Evolutionary conservation across 1,284 basidiomycete species (phyloP).

Genomic region (Apiotrichum montevideense): DNA sequence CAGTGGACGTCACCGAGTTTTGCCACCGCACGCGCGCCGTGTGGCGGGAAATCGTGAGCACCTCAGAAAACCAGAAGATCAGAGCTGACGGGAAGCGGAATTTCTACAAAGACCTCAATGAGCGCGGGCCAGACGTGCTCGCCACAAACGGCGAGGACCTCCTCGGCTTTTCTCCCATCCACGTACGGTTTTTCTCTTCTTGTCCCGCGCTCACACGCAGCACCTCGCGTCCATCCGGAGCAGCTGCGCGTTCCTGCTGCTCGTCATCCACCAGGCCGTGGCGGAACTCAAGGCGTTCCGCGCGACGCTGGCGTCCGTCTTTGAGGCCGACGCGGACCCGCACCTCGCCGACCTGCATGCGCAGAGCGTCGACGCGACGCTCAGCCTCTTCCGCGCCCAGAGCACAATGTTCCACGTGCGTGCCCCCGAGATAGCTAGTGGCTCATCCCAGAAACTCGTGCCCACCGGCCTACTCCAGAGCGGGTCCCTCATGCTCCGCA

Average conservation of each 20-base stretch:
- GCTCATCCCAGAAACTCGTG: conserved; percentile 13
- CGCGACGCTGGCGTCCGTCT: conserved; percentile 21
- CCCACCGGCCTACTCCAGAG: conserved; percentile 32
- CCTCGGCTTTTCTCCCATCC: conserved; percentile 33
- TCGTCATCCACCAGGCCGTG: conserved; percentile 27
- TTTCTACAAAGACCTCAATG: conserved; percentile 15
- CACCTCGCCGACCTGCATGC: conserved; percentile 21
- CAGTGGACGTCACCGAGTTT: conserved; percentile 22
- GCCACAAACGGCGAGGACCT: conserved; percentile 11
- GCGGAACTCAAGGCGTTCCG: conserved; percentile 28
- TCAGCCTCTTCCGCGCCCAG: conserved; percentile 17
- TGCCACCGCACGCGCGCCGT: conserved; percentile 14
- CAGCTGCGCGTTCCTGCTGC: conserved; percentile 23
- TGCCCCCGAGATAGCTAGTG: not conserved
- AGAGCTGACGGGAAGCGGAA: conserved; percentile 4
- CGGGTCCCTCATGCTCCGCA: conserved; percentile 21
- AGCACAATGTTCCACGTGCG: not conserved
- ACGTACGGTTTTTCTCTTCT: conserved; percentile 18
- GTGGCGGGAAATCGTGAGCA: conserved; percentile 27
- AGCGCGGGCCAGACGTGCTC: conserved; percentile 10
- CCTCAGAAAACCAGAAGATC: not conserved
- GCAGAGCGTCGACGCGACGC: conserved; percentile 29
- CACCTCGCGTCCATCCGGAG: conserved; percentile 21
- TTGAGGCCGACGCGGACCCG: not conserved
- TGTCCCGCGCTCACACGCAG: conserved; percentile 5